Percentiles rank a stretch among this genome's conserved stretches.
Conservation (phyloP, 2,329 filamentous ascomycete species). For the Trichoderma simmonsii region DNA sequence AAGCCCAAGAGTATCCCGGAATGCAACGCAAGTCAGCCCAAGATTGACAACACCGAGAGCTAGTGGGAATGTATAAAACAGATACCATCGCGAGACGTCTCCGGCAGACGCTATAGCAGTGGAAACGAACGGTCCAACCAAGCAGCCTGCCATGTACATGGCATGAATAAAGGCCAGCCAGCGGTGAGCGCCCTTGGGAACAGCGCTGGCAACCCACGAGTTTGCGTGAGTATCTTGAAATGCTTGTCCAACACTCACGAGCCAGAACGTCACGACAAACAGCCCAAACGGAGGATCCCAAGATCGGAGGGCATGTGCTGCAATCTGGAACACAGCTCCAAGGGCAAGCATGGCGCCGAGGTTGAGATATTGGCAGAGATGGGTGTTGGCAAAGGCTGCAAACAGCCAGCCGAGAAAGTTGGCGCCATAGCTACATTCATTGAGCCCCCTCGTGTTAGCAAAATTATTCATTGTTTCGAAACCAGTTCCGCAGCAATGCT, state of each 20-base stretch:
- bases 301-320: constrained; percentile 51
- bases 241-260: constrained; percentile 58
- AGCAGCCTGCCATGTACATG: constrained; percentile 56
- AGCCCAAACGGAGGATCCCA: constrained; percentile 57
- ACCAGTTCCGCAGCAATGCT: constrained; percentile 20
- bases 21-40: constrained; percentile 44
- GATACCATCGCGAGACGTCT: constrained; percentile 43
- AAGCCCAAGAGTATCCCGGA: constrained; percentile 45
- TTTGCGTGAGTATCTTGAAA: constrained; percentile 64
- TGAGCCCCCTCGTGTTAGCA: neutral
- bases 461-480: neutral
- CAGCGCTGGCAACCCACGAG: constrained; percentile 52
- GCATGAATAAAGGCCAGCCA: constrained; percentile 64
- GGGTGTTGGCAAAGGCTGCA: constrained; percentile 54
- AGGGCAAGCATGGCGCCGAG: constrained; percentile 55
- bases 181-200: constrained; percentile 45
- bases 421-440: constrained; percentile 44
- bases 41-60: constrained; percentile 52
- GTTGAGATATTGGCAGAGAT: constrained; percentile 49
- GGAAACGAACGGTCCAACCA: constrained; percentile 55
- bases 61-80: constrained; percentile 56
- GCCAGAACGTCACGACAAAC: constrained; percentile 56
- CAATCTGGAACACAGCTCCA: constrained; percentile 54
- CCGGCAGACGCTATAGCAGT: constrained; percentile 46
- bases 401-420: constrained; percentile 60